Evolutionary conservation across 371 early-diverging fungal genomes (phyloP).

Genomic region (Mortierella sp.): DNA sequence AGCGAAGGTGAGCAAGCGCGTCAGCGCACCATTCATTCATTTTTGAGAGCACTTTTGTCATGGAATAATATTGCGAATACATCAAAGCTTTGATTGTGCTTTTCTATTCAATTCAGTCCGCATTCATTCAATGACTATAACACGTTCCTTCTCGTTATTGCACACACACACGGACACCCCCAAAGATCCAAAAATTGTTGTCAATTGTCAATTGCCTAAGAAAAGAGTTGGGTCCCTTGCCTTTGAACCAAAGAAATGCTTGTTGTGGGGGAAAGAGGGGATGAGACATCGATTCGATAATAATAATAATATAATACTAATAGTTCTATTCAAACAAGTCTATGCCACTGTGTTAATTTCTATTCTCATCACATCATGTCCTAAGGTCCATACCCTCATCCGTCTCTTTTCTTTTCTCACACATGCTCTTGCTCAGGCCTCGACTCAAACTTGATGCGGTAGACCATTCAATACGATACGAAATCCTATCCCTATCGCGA

Average conservation of each 20-base stretch:
- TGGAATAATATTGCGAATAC: background rate
- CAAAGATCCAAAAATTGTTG: slow-evolving; percentile 4
- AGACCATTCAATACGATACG: no score
- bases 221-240: background rate
- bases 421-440: background rate
- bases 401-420: background rate
- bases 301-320: no score
- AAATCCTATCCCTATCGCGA: background rate
- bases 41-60: background rate
- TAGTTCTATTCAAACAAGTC: no score
- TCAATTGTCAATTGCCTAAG: background rate
- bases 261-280: background rate
- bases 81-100: background rate
- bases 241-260: background rate
- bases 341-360: background rate
- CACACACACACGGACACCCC: background rate
- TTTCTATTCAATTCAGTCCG: background rate
- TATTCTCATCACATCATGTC: slow-evolving; percentile 4
- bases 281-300: background rate
- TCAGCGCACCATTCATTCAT: background rate
- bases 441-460: background rate
- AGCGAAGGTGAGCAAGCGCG: background rate
- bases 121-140: background rate
- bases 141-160: background rate
- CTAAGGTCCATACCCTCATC: background rate